Percentiles rank a stretch among this genome's conserved stretches.
Evolutionary conservation across 371 early-diverging fungal species (phyloP).

Genomic region (Mucor racemosus): DNA sequence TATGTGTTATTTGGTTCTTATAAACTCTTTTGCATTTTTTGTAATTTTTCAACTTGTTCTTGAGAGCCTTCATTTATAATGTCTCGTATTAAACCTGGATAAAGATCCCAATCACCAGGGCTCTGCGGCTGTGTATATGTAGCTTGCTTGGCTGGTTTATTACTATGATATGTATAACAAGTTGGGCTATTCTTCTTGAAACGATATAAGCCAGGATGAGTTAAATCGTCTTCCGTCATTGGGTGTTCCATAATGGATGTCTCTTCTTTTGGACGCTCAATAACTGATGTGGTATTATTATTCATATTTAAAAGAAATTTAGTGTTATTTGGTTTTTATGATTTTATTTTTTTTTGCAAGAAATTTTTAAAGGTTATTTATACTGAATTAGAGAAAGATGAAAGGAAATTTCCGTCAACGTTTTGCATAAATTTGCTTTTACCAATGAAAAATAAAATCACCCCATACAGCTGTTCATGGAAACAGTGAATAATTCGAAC

Average conservation of each 20-base stretch:
- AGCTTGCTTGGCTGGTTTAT: neutral
- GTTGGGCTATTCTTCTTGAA: constrained; percentile 27
- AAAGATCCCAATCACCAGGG: constrained; percentile 45
- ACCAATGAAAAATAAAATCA: constrained; percentile 1
- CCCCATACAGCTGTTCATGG: neutral
- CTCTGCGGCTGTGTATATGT: neutral
- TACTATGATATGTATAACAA: constrained; percentile 10
- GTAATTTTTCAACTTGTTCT: constrained; percentile 45
- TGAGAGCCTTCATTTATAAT: constrained; percentile 52
- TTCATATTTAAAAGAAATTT: neutral
- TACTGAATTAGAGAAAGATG: neutral
- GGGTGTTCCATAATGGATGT: constrained; percentile 28
- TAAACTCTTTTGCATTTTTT: constrained; percentile 34
- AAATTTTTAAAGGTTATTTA: neutral
- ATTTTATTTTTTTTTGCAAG: too few species aligned
- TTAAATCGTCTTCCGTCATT: constrained; percentile 31
- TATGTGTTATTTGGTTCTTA: neutral
- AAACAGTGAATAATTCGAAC: neutral
- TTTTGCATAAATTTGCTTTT: constrained; percentile 8
- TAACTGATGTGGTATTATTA: constrained; percentile 1
- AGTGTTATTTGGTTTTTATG: too few species aligned
- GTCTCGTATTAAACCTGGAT: constrained; percentile 47
- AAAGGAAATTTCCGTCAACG: neutral
- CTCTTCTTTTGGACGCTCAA: constrained; percentile 10
- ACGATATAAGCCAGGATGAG: constrained; percentile 32